phyloP scores from a whole-genome alignment of 495 filamentous ascomycete genomes.

The Beverwykella pulmonaria region DNA sequence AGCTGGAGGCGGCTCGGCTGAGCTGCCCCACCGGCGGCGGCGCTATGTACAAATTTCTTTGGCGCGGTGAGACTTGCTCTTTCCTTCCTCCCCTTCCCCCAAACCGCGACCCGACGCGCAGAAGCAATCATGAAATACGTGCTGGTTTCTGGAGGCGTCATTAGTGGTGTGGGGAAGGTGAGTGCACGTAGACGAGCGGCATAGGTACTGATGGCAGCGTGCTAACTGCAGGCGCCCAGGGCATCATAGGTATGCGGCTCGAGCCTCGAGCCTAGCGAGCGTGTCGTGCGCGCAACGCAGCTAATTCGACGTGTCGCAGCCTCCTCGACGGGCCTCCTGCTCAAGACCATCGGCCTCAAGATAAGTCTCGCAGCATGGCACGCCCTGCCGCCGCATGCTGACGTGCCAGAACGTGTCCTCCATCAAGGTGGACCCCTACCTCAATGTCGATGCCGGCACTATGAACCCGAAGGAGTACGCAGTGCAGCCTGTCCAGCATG shows the following conservation, averaged over 20 bases:
- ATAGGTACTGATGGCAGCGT: neutral
- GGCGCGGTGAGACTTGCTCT: neutral
- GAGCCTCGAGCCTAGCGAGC: constrained; percentile 25
- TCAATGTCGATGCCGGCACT: constrained; percentile 83
- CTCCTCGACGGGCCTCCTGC: constrained; percentile 72
- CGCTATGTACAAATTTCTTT: constrained; percentile 19
- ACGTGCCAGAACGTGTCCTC: constrained; percentile 55
- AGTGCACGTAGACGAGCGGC: neutral
- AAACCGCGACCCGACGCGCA: constrained; percentile 30
- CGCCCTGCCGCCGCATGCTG: constrained; percentile 34
- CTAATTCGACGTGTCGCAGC: constrained; percentile 51
- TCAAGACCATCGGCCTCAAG: constrained; percentile 81
- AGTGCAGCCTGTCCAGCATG: neutral
- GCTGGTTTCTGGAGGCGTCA: constrained; percentile 76
- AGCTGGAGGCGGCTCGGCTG: neutral
- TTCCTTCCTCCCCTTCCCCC: constrained; percentile 43
- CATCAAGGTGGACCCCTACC: constrained; percentile 84
- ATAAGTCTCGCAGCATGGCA: constrained; percentile 48
- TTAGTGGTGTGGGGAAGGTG: constrained; percentile 71
- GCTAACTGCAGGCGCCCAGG: constrained; percentile 49
- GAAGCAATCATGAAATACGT: constrained; percentile 75
- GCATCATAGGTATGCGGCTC: constrained; percentile 66
- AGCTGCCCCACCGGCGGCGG: constrained; percentile 5
- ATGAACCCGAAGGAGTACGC: constrained; percentile 78
- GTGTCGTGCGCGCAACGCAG: neutral